These are phyloP conservation scores for Candida sakaeoensis DNA, from an alignment of 805 yeast species.

Conservation along the genomic window DNA sequence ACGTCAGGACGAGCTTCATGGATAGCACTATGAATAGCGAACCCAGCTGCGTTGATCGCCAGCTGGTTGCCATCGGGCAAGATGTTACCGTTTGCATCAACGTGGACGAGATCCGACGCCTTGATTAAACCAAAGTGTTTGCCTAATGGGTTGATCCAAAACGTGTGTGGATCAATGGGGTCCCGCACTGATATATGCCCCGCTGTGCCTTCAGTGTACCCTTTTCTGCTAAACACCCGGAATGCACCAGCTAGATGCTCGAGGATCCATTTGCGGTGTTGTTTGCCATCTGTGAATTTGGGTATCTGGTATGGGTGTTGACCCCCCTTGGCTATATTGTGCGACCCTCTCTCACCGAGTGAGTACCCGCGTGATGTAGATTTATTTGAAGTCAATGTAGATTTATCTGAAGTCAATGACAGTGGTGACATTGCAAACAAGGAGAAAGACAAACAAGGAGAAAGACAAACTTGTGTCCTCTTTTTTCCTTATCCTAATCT, in stretches of 20 bases:
- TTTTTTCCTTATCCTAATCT: too few relatives aligned
- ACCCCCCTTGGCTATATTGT: conserved; percentile 55
- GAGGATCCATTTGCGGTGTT: conserved; percentile 51
- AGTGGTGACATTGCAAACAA: conserved; percentile 6
- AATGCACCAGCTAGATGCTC: conserved; percentile 86
- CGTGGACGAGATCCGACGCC: conserved; percentile 39
- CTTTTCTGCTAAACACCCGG: conserved; percentile 75
- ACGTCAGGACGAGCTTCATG: conserved; percentile 38
- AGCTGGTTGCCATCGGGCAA: conserved; percentile 37
- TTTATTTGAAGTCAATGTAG: too few relatives aligned
- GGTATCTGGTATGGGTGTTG: conserved; percentile 52
- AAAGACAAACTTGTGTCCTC: too few relatives aligned
- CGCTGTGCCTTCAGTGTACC: conserved; percentile 72
- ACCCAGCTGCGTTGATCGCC: conserved; percentile 41
- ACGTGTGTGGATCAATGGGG: conserved; percentile 74
- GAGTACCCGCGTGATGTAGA: conserved; percentile 37
- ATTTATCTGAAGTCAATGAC: conserved; percentile 2
- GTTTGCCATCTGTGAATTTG: conserved; percentile 43
- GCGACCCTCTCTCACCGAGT: conserved; percentile 48
- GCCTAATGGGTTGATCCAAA: conserved; percentile 90
- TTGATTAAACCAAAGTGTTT: conserved; percentile 54
- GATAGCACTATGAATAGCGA: conserved; percentile 37
- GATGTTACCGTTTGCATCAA: conserved; percentile 33
- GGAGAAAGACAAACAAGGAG: background rate
- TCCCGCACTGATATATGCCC: conserved; percentile 87